Conservation (phyloP, 306 rosid species). For the Heteromeles arbutifolia region DNA sequence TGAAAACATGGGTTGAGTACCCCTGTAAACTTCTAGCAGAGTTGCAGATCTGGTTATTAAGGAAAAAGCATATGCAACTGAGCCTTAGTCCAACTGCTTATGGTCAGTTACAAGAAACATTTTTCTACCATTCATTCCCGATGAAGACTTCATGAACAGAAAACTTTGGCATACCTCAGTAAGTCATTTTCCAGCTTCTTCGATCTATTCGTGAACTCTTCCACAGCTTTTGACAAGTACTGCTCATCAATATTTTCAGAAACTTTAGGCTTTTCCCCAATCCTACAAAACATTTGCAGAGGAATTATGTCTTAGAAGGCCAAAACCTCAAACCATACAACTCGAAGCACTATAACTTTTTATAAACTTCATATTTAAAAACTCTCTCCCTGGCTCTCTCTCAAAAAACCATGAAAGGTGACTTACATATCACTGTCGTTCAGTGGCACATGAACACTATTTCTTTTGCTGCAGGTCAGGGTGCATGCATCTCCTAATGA, state of each 20-base stretch:
- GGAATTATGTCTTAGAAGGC: conserved; percentile 1
- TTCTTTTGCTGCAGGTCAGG: conserved; percentile 20
- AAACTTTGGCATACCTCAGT: conserved; percentile 27
- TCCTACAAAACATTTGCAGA: conserved; percentile 23
- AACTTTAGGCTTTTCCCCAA: conserved; percentile 23
- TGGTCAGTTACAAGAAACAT: background rate
- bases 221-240: conserved; percentile 27
- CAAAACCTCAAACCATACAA: background rate
- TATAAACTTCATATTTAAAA: background rate
- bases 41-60: background rate
- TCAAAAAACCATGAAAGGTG: background rate
- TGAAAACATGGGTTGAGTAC: background rate
- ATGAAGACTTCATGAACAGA: background rate
- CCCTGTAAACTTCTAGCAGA: conserved; percentile 1
- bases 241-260: conserved; percentile 14
- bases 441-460: conserved; percentile 5
- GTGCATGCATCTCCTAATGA: conserved; percentile 49
- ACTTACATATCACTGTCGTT: conserved; percentile 29
- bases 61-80: background rate
- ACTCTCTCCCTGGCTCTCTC: background rate
- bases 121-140: background rate
- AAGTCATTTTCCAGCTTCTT: conserved; percentile 39
- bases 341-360: background rate
- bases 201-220: conserved; percentile 23
- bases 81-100: background rate